Base-by-base conservation (phyloP, 225 moss, liverwort and hornwort genomes). In the Takakia lepidozioides region DNA sequence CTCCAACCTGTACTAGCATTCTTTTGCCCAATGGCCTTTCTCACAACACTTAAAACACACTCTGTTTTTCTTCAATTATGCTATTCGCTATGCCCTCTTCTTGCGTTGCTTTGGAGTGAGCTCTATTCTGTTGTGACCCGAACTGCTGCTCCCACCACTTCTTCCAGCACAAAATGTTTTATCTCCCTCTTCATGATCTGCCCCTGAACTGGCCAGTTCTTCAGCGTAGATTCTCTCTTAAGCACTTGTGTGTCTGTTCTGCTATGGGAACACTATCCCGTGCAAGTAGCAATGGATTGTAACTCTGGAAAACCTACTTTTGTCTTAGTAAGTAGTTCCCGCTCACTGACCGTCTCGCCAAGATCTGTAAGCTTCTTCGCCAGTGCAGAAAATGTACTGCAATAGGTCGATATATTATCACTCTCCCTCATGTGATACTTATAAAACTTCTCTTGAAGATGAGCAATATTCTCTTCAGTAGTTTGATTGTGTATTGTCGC, bases 201-300 rank as follows among this genome's bases (percentile, higher is more conserved):
- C 19, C 6, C 9, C 22, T 46, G 19, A n/a, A n/a, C 22, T 10
- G 23, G 16, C 7, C 46, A 8, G 7, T 20, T 19, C 15, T 25
- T 46, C 19, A 46, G 15, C 7, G 15, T 3, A 46, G 5, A 8
- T 27, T 58, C 47, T 14, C 24, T 29, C 1, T 57, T 57, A 2
- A 57, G 13, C 20, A 19, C 8, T 29, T 15, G 4, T 44, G 35
- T 32, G 20, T 46, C 16, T 46, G 22, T 4, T 57, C 15, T 10
- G 24, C 46, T 9, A 57, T 19, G 5, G 35, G 34, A 34, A 57
- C 22, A 30, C 34, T 57, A 9, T 57, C 20, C 45, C 46, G 24
- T 10, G 22, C 46, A 46, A 19, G 2, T 23, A 46, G 22, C 9
- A 46, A 24, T 8, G 46, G 24, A 57, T 32, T 20, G 4, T 56